phyloP scores from a whole-genome alignment of 768 basidiomycete species.

The Gelatoporia subvermispora region DNA sequence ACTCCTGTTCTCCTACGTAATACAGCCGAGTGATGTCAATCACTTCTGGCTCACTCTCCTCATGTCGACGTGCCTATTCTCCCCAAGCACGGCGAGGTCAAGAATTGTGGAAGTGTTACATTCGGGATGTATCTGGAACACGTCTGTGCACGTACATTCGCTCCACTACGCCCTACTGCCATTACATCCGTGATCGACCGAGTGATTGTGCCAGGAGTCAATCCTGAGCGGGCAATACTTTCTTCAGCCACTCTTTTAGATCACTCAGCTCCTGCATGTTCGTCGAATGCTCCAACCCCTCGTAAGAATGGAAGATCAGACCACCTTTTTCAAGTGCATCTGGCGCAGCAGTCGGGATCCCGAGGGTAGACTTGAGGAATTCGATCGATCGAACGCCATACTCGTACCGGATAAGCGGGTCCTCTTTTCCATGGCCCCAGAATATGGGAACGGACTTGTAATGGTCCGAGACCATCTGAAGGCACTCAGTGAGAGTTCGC shows the following conservation, averaged over 20 bases:
- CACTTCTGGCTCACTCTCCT: too few species aligned
- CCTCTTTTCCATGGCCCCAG: slow-evolving; percentile 79
- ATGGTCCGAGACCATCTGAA: slow-evolving; percentile 48
- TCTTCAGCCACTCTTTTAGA: slow-evolving; percentile 65
- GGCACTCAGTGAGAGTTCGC: not conserved
- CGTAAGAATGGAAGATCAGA: slow-evolving; percentile 63
- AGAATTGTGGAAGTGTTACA: too few species aligned
- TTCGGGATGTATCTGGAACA: too few species aligned
- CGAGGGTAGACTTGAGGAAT: slow-evolving; percentile 49
- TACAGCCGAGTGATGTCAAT: too few species aligned
- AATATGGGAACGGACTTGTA: slow-evolving; percentile 65
- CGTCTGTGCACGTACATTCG: too few species aligned
- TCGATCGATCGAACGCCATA: slow-evolving; percentile 52
- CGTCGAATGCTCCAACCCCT: slow-evolving; percentile 63
- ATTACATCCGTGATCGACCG: too few species aligned
- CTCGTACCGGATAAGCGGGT: slow-evolving; percentile 63
- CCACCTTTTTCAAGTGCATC: slow-evolving; percentile 43
- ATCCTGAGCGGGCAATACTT: slow-evolving; percentile 37
- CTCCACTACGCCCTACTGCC: too few species aligned
- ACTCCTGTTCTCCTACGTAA: too few species aligned
- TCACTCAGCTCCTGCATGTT: slow-evolving; percentile 63
- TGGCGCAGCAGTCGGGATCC: slow-evolving; percentile 38
- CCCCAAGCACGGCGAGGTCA: too few species aligned
- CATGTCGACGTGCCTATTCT: too few species aligned
- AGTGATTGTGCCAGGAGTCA: too few species aligned